These are phyloP conservation scores for Trichoderma orchidacearum DNA, from an alignment of 495 filamentous ascomycete species.

Conservation along the genomic window DNA sequence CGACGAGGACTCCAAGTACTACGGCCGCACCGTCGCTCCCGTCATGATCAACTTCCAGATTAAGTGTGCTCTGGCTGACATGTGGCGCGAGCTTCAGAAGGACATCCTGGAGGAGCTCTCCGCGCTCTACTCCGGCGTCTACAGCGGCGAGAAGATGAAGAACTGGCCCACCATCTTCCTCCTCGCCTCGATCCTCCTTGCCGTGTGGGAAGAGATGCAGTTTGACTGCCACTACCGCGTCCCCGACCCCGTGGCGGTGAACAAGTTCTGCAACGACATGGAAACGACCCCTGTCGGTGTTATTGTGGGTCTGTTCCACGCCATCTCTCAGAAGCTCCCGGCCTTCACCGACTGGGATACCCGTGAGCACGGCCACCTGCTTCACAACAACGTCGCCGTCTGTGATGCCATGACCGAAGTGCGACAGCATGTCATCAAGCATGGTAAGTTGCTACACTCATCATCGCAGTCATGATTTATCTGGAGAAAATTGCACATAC, in stretches of 20 bases:
- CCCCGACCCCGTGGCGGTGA: slow-evolving; percentile 63
- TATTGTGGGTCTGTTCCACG: slow-evolving; percentile 87
- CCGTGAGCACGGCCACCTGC: slow-evolving; percentile 67
- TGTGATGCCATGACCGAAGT: slow-evolving; percentile 94
- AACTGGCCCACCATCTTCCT: slow-evolving; percentile 98
- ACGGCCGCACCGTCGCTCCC: slow-evolving; percentile 75
- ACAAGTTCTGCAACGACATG: slow-evolving; percentile 92
- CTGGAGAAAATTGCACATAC: background rate
- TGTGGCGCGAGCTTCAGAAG: slow-evolving; percentile 93
- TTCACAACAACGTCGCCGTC: slow-evolving; percentile 77
- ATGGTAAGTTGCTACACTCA: slow-evolving; percentile 50
- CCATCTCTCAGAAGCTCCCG: slow-evolving; percentile 87
- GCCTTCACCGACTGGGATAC: slow-evolving; percentile 87
- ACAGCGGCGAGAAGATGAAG: slow-evolving; percentile 85
- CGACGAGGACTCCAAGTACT: slow-evolving; percentile 63
- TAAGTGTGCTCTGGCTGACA: slow-evolving; percentile 84
- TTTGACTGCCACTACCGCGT: slow-evolving; percentile 91
- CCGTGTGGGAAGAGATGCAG: slow-evolving; percentile 95
- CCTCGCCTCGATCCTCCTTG: slow-evolving; percentile 74
- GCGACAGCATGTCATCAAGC: slow-evolving; percentile 71
- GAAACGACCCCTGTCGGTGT: slow-evolving; percentile 86
- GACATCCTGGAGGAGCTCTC: slow-evolving; percentile 89
- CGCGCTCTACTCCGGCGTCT: slow-evolving; percentile 77
- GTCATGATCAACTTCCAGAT: slow-evolving; percentile 99
- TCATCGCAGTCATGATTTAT: background rate